Evolutionary conservation across 768 basidiomycete species (phyloP).

Genomic region (Boletus tylopilopsis): DNA sequence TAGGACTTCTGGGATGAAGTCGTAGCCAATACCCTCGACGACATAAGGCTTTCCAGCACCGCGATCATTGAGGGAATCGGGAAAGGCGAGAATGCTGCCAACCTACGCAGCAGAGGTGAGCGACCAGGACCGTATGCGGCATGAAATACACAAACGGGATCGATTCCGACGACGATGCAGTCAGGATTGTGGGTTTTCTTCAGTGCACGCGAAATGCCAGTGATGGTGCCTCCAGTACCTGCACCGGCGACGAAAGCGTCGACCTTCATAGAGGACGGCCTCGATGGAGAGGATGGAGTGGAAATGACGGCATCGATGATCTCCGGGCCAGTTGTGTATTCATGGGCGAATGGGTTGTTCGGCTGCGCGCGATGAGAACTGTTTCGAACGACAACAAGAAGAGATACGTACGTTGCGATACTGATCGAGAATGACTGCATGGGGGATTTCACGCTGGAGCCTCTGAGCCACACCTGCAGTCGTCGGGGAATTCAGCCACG

Average conservation of each 20-base stretch:
- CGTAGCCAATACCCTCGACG: conserved; percentile 97
- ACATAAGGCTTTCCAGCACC: conserved; percentile 52
- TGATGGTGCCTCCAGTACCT: conserved; percentile 94
- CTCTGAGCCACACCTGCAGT: conserved; percentile 79
- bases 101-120: conserved; percentile 41
- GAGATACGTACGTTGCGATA: conserved; percentile 62
- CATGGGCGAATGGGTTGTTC: conserved; percentile 90
- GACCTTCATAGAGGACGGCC: conserved; percentile 68
- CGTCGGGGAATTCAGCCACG: conserved; percentile 88
- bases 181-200: conserved; percentile 74
- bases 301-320: conserved; percentile 76
- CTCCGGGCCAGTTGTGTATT: conserved; percentile 86
- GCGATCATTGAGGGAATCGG: conserved; percentile 56
- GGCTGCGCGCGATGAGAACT: conserved; percentile 34
- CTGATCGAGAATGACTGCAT: conserved; percentile 91
- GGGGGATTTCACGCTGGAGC: conserved; percentile 72
- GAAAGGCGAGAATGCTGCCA: conserved; percentile 84
- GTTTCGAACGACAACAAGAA: not conserved
- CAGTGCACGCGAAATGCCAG: conserved; percentile 78
- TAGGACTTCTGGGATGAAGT: conserved; percentile 87
- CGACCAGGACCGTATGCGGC: not conserved
- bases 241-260: conserved; percentile 83
- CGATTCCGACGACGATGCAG: conserved; percentile 78
- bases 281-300: conserved; percentile 54
- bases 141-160: conserved; percentile 61